A percentile compares a stretch with the other conserved stretches of the same genome.
Evolutionary conservation across 768 basidiomycete genomes (phyloP).

Genomic region (Tephrocybe sp.): DNA sequence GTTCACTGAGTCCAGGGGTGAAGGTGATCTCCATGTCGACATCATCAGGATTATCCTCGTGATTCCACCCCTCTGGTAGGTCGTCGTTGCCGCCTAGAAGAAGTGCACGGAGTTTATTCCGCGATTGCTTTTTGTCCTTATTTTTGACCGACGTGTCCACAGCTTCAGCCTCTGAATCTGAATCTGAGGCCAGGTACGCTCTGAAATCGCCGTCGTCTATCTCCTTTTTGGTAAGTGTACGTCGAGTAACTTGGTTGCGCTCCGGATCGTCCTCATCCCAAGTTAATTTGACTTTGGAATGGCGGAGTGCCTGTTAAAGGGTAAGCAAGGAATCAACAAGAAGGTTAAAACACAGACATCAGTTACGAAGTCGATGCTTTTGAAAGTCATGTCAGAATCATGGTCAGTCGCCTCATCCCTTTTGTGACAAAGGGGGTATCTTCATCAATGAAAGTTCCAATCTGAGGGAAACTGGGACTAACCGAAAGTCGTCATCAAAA

Average conservation of each 20-base stretch:
- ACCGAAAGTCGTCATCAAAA: slow-evolving; percentile 80
- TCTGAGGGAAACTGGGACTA: slow-evolving; percentile 1
- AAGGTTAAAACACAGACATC: slow-evolving; percentile 58
- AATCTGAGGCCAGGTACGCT: slow-evolving; percentile 71
- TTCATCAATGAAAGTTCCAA: not conserved
- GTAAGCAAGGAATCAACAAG: not conserved
- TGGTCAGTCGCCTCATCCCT: slow-evolving; percentile 81
- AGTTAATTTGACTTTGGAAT: slow-evolving; percentile 96
- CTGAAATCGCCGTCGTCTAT: slow-evolving; percentile 91
- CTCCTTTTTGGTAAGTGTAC: slow-evolving; percentile 75
- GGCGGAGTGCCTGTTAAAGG: slow-evolving; percentile 75
- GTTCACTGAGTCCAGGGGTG: slow-evolving; percentile 71
- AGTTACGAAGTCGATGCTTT: slow-evolving; percentile 86
- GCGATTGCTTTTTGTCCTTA: slow-evolving; percentile 41
- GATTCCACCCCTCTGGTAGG: slow-evolving; percentile 84
- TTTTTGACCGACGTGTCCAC: slow-evolving; percentile 18
- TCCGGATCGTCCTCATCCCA: slow-evolving; percentile 99
- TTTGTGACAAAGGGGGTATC: not conserved
- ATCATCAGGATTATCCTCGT: slow-evolving; percentile 42
- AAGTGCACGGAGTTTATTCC: slow-evolving; percentile 74
- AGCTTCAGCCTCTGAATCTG: slow-evolving; percentile 49
- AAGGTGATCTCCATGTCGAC: slow-evolving; percentile 97
- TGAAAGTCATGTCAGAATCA: slow-evolving; percentile 56
- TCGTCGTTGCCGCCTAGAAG: slow-evolving; percentile 67
- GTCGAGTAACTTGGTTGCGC: slow-evolving; percentile 75